phyloP scores from a whole-genome alignment of 352 stramenopile genomes.

The Pythium rishiriense region DNA sequence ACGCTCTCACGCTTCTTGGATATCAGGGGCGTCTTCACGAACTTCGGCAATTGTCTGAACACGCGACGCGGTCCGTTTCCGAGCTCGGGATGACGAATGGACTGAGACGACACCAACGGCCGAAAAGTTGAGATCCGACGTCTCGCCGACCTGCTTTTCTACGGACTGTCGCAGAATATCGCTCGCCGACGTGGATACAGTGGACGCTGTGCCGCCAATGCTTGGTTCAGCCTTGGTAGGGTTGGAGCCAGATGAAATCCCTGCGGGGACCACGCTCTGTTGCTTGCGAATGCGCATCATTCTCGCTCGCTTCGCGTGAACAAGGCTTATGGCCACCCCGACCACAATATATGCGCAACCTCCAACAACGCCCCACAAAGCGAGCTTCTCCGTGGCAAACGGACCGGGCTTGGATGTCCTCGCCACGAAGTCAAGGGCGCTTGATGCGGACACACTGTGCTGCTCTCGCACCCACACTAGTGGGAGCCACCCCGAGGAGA shows the following conservation, averaged over 20 bases:
- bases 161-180: not conserved
- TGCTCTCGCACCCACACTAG: conserved; percentile 55
- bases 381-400: conserved; percentile 41
- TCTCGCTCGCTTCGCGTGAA: conserved; percentile 23
- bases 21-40: conserved; percentile 21
- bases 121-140: conserved; percentile 9
- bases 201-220: not conserved
- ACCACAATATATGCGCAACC: conserved; percentile 31
- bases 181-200: not conserved
- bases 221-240: not conserved
- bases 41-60: conserved; percentile 32
- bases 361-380: conserved; percentile 32
- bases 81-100: conserved; percentile 12
- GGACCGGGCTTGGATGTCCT: conserved; percentile 22
- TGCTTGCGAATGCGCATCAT: conserved; percentile 23
- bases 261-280: conserved; percentile 28
- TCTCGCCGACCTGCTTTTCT: conserved; percentile 7
- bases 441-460: conserved; percentile 32
- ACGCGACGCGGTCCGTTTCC: conserved; percentile 15
- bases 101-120: not conserved
- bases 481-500: conserved; percentile 38
- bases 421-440: conserved; percentile 16
- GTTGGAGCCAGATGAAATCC: not conserved
- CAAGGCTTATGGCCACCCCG: conserved; percentile 12
- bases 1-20: conserved; percentile 14